Evolutionary conservation across 2,329 filamentous ascomycete genomes (phyloP), one percentile per base, ranked within the genome.

Genomic region (Microdochium bolleyi): DNA sequence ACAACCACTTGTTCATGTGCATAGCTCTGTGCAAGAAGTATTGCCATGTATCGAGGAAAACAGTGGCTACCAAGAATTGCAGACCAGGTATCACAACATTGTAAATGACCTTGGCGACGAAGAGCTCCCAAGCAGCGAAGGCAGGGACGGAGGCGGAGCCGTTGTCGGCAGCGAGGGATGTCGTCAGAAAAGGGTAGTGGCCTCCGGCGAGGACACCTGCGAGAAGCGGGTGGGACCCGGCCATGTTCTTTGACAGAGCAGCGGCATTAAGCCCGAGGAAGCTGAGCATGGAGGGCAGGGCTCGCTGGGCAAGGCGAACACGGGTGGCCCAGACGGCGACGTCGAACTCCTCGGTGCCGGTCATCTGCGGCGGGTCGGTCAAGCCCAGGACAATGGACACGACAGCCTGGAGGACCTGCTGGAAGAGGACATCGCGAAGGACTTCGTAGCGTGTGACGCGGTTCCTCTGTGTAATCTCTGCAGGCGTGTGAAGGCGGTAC

Each of bases 1-100:
- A 97, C 61, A 99, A 80, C 88, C 89, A 97, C 70, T 89, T 92
- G 75, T 97, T 96, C 75, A 94, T 79, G 72, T 99, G 94, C 94
- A 99, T 99, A 54, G 87, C 82, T 38, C 94, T 89, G 71, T 99
- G 94, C 62, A 92, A 79, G 72, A 96, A 96, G 73, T 99, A 99
- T 68, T 99, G 92, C 94, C 94, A 99, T 48, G 91, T 94, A 71
- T 99, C 94, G 60, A 97, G 81, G 58, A 95, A 76, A 58, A 82
- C 73, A 55, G 92, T 80, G 24, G 85, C 94, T 50, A 88, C 64
- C 54, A 81, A 72, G 65, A 96, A 88, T 68, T 97, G 92, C 49
- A 92, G 52, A 2, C 74, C 78, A 1, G 94, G 94, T 56, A 97
- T 78, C 38, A 85, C 66, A 56, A 84, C 72, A 77, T 88, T 87